Conservation (phyloP, 345 rosid genomes). For the Turritis glabra region DNA sequence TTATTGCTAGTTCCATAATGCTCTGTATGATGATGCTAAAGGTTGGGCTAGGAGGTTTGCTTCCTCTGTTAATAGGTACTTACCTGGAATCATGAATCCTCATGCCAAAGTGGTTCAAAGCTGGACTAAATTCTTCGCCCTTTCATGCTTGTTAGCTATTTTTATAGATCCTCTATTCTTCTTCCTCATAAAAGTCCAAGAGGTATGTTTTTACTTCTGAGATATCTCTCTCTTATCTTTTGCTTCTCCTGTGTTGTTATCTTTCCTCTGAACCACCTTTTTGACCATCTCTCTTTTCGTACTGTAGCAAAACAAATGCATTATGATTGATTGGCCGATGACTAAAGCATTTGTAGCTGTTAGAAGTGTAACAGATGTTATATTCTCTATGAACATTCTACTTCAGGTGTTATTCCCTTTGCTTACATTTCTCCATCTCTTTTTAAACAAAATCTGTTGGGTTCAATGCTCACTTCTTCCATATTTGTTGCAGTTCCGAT, state of each 20-base stretch:
- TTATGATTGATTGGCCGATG: conserved; percentile 50
- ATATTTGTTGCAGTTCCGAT: conserved; percentile 60
- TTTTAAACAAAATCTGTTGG: not conserved
- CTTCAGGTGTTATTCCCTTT: conserved; percentile 65
- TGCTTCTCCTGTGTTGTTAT: not conserved
- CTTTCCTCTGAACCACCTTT: conserved; percentile 4
- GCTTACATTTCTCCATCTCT: not conserved
- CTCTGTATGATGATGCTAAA: conserved; percentile 76
- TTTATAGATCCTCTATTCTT: conserved; percentile 84
- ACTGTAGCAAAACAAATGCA: conserved; percentile 57
- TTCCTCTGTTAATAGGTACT: conserved; percentile 38
- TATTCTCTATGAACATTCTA: conserved; percentile 68
- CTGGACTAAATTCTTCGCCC: conserved; percentile 73
- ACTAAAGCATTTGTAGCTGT: conserved; percentile 49
- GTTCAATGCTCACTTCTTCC: conserved; percentile 5
- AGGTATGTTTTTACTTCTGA: conserved; percentile 44
- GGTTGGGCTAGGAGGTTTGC: conserved; percentile 70
- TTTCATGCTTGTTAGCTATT: conserved; percentile 73
- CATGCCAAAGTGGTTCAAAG: conserved; percentile 59
- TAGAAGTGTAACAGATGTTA: conserved; percentile 64
- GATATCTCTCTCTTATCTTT: not conserved
- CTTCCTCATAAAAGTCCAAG: conserved; percentile 54
- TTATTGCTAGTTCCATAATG: conserved; percentile 60
- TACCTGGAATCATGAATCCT: conserved; percentile 84
- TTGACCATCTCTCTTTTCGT: not conserved